Percentiles rank a stretch among this genome's conserved stretches.
Conservation (phyloP, 345 rosid genomes). For the Euclidium syriacum region DNA sequence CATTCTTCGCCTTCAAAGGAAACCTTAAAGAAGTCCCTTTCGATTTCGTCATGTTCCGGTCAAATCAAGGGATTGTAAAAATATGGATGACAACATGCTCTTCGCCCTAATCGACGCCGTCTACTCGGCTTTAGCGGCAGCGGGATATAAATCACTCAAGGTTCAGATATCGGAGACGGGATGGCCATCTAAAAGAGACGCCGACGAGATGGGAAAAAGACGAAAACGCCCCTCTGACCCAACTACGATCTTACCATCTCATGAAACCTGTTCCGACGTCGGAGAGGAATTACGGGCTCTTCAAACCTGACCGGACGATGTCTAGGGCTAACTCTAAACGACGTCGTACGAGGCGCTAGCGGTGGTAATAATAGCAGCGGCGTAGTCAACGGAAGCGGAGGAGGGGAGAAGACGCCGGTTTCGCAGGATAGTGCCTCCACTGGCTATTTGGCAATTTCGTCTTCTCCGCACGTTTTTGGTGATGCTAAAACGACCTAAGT, state of each 20-base stretch:
- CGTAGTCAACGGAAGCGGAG: not conserved
- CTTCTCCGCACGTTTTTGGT: constrained; percentile 18
- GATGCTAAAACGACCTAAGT: too few species aligned
- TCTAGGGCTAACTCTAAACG: constrained; percentile 31
- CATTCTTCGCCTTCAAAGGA: constrained; percentile 88
- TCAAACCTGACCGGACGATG: constrained; percentile 82
- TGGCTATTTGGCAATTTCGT: constrained; percentile 51
- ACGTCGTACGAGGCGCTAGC: constrained; percentile 29
- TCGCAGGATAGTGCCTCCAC: constrained; percentile 26
- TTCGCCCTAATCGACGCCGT: constrained; percentile 91
- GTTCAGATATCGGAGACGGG: constrained; percentile 92
- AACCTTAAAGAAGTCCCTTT: constrained; percentile 65
- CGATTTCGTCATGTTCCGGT: constrained; percentile 74
- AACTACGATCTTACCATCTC: constrained; percentile 48
- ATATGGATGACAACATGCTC: constrained; percentile 90
- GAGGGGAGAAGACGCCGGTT: constrained; percentile 8
- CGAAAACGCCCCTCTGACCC: constrained; percentile 78
- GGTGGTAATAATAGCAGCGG: not conserved
- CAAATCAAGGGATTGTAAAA: constrained; percentile 59
- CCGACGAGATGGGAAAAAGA: constrained; percentile 58
- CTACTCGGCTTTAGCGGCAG: constrained; percentile 54
- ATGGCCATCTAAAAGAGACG: constrained; percentile 97
- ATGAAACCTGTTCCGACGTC: constrained; percentile 94
- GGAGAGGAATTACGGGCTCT: constrained; percentile 91
- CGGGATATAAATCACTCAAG: constrained; percentile 57